Percentiles rank a stretch among this genome's conserved stretches.
Evolutionary conservation across 1,284 basidiomycete genomes (phyloP).

Genomic region (Ceratobasidium sp.): DNA sequence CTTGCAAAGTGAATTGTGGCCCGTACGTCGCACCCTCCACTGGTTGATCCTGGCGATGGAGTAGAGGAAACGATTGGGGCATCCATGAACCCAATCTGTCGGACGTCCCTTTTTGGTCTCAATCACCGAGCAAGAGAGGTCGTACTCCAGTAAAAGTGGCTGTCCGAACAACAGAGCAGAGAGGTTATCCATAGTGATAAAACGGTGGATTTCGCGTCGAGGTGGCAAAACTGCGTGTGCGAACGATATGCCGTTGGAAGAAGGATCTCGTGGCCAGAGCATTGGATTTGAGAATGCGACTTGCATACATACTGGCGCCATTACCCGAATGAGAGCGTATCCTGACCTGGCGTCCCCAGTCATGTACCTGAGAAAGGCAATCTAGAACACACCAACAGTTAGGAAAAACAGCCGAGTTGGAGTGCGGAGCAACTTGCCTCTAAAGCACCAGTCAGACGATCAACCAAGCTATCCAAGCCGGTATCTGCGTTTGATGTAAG

Average conservation of each 20-base stretch:
- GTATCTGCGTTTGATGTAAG: neutral
- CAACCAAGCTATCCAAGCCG: neutral
- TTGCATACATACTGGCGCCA: neutral
- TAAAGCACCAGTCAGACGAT: neutral
- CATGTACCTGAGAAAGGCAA: neutral
- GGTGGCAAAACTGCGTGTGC: neutral
- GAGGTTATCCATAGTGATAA: too few relatives aligned
- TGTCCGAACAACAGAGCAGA: neutral
- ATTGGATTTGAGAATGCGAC: neutral
- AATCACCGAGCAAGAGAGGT: neutral
- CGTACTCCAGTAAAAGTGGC: neutral
- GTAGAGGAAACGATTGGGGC: neutral
- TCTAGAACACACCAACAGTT: too few relatives aligned
- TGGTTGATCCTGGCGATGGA: conserved; percentile 2
- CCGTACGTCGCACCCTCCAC: too few relatives aligned
- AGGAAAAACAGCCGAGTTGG: too few relatives aligned
- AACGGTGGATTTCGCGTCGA: too few relatives aligned
- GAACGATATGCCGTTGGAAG: neutral
- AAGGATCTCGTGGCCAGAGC: conserved; percentile 1
- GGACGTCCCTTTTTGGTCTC: too few relatives aligned
- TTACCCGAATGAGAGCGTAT: too few relatives aligned
- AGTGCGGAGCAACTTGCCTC: too few relatives aligned
- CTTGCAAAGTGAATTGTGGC: neutral
- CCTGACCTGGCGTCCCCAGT: neutral
- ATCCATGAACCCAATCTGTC: too few relatives aligned